Conservation (phyloP, 805 yeast genomes). For the Ogataea paraovalis region DNA sequence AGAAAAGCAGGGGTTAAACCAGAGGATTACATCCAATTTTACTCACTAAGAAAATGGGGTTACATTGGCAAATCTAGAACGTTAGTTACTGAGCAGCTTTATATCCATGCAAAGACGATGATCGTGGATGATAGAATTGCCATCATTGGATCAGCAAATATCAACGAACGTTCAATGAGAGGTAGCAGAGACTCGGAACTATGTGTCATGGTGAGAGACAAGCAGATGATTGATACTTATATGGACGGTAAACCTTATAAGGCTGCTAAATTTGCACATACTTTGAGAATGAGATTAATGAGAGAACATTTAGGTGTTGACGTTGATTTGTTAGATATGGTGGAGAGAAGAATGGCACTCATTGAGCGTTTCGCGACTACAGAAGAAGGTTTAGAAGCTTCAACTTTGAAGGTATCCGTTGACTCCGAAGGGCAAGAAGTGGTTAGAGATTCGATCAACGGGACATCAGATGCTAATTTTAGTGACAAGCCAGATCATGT, state of each 20-base stretch:
- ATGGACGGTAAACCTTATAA: constrained; percentile 82
- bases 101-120: constrained; percentile 89
- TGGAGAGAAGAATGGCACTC: constrained; percentile 63
- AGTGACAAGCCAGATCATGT: constrained; percentile 25
- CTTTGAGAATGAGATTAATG: constrained; percentile 86
- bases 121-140: constrained; percentile 92
- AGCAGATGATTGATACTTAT: constrained; percentile 57
- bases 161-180: constrained; percentile 93
- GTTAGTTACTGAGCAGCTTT: constrained; percentile 84
- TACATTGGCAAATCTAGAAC: constrained; percentile 71
- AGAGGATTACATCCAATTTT: constrained; percentile 86
- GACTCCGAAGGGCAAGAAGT: neutral
- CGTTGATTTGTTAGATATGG: constrained; percentile 77
- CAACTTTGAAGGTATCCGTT: constrained; percentile 29
- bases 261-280: constrained; percentile 87
- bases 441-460: neutral
- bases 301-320: constrained; percentile 95
- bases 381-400: constrained; percentile 38
- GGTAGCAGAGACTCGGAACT: constrained; percentile 94
- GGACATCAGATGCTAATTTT: neutral
- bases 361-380: constrained; percentile 45
- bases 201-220: constrained; percentile 84
- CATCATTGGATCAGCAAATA: constrained; percentile 94
- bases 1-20: constrained; percentile 80
- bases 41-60: constrained; percentile 94